phyloP scores from a whole-genome alignment of 202 grass and related monocot genomes.

The Zizania palustris region DNA sequence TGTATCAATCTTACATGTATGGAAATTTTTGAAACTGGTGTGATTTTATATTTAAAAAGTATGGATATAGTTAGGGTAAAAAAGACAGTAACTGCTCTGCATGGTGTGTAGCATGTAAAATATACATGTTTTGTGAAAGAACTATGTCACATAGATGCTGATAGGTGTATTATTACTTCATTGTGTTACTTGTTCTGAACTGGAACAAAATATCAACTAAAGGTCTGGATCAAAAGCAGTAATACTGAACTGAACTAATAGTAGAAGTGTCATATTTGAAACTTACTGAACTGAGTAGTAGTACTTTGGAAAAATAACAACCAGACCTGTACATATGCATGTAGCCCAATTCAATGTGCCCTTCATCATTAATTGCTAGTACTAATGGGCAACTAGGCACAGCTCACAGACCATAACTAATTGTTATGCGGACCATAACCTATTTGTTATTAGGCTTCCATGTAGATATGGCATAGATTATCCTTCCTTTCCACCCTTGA shows the following conservation, averaged over 20 bases:
- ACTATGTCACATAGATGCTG: background rate
- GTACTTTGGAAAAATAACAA: background rate
- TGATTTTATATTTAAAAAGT: background rate
- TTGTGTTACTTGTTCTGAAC: constrained; percentile 7
- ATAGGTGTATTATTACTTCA: background rate
- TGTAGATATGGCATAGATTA: constrained; percentile 8
- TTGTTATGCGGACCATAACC: background rate
- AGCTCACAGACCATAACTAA: background rate
- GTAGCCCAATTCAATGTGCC: background rate
- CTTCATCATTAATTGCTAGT: background rate
- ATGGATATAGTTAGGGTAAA: background rate
- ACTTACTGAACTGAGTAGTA: background rate
- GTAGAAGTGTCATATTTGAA: background rate
- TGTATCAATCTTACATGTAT: background rate
- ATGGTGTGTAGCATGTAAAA: background rate
- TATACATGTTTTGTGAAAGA: background rate
- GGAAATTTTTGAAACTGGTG: background rate
- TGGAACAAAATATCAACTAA: background rate
- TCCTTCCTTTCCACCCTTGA: constrained; percentile 5
- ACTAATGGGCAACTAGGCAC: background rate
- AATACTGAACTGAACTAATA: background rate
- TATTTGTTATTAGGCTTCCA: constrained; percentile 1
- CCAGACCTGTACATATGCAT: background rate
- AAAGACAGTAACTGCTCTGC: background rate
- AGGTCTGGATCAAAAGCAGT: background rate